Base-by-base conservation (phyloP, 352 stramenopile genomes). In the Pythium brachiatum region DNA sequence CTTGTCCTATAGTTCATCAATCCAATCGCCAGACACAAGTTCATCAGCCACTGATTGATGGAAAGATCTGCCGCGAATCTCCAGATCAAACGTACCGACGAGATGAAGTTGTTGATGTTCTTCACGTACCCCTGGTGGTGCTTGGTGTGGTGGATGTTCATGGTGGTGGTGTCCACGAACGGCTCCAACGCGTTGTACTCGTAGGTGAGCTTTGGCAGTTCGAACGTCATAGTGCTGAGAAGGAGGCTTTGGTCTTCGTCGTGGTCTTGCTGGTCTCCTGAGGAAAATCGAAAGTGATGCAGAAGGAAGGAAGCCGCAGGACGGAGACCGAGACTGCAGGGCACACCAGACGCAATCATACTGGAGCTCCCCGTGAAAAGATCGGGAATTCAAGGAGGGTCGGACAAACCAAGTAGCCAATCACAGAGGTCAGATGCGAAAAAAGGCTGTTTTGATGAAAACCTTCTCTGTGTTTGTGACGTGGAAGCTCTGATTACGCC, bases 131-230 rank as follows among this genome's bases (percentile, higher is more conserved):
- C 81, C 72, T 94, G 83, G 83, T 97, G 89, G 74, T 97, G 89
- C 74, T 96, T 96, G 50, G 83, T 92, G 76, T 97, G 89, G 76
- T 97, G 89, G 75, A 95, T 96, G 66, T 94, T 92, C 84, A 97
- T 91, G 29, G 89, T 97, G 32, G 67, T 69, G 60, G 90, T 92
- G 74, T 92, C 86, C 72, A 97, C 88, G 52, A 92, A 92, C 26
- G 89, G 89, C 70, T 94, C 89, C 50, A 97, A 76, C 50, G 89
- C 83, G 58, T 90, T 90, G 72, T 96, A 96, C 51, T 86, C 76
- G 73, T 96, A 95, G 25, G 76, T 64, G 70, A 95, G 78, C 71
- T 89, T 83, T 36, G 82, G 88, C 57, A 94, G 68, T 66, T 86
- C 73, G 62, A 92, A 92, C 68, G 81, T 75, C 85, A 92, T 92